phyloP scores from a whole-genome alignment of 345 rosid genomes.

The Eucalyptus globulus region DNA sequence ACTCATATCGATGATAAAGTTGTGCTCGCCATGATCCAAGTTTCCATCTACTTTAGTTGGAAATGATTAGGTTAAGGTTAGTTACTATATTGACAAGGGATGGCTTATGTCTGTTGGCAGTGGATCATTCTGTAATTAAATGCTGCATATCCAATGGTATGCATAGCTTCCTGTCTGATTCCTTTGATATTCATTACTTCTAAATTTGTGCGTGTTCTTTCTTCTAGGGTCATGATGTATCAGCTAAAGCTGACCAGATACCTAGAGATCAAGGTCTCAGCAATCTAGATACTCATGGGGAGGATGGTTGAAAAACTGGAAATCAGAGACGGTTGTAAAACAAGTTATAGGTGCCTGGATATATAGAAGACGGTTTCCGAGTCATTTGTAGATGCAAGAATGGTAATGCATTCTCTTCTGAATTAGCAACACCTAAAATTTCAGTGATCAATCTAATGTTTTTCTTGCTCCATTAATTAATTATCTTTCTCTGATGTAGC shows the following conservation, averaged over 20 bases:
- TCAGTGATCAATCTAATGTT: neutral
- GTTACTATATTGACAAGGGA: neutral
- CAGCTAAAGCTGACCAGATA: neutral
- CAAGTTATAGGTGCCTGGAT: neutral
- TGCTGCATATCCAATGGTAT: neutral
- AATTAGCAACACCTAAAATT: neutral
- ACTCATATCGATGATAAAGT: neutral
- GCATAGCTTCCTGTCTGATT: neutral
- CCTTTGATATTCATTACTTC: neutral
- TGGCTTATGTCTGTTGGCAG: neutral
- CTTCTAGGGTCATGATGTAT: neutral
- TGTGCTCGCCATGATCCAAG: neutral
- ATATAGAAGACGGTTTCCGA: neutral
- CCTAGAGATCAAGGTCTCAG: neutral
- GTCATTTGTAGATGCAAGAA: neutral
- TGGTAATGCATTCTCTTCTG: neutral
- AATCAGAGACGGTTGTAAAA: neutral
- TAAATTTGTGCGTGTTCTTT: neutral
- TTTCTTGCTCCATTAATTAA: neutral
- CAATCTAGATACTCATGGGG: neutral
- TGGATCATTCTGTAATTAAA: neutral
- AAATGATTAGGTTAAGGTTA: neutral
- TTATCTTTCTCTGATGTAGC: neutral
- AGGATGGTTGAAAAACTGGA: neutral
- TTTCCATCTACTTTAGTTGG: neutral